Percentiles rank a stretch among this genome's conserved stretches.
Evolutionary conservation across 2,329 filamentous ascomycete species (phyloP).

Genomic region (Alternaria gaisen): DNA sequence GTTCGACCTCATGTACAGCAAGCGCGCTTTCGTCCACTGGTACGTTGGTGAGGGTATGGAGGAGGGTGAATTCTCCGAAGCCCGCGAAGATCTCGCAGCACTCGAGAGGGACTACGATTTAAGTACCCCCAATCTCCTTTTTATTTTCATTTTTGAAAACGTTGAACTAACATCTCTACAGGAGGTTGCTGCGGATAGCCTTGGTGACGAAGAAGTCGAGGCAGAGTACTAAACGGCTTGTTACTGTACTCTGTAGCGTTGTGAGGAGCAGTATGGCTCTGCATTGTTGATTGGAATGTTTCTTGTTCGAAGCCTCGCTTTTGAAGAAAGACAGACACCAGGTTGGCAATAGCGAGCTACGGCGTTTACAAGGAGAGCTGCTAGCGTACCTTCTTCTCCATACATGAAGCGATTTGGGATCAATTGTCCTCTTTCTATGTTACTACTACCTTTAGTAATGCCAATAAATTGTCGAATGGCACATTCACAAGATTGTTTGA

Average conservation of each 20-base stretch:
- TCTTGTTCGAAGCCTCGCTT: slow-evolving; percentile 32
- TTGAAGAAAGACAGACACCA: slow-evolving; percentile 26
- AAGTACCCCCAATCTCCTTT: too few relatives aligned
- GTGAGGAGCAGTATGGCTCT: slow-evolving; percentile 32
- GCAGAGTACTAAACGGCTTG: slow-evolving; percentile 80
- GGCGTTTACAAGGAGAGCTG: slow-evolving; percentile 31
- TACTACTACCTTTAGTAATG: slow-evolving; percentile 41
- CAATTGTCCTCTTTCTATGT: slow-evolving; percentile 38
- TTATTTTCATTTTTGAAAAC: too few relatives aligned
- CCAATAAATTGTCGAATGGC: slow-evolving; percentile 32
- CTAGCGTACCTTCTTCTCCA: slow-evolving; percentile 24
- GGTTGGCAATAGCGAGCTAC: slow-evolving; percentile 29
- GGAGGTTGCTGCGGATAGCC: slow-evolving; percentile 94
- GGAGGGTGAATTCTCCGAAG: slow-evolving; percentile 99
- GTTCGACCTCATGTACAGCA: slow-evolving; percentile 99
- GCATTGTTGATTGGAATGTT: slow-evolving; percentile 40
- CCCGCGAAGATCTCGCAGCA: slow-evolving; percentile 95
- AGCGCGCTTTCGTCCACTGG: slow-evolving; percentile 99
- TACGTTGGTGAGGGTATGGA: slow-evolving; percentile 99
- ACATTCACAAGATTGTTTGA: slow-evolving; percentile 2
- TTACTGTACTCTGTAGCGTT: slow-evolving; percentile 27
- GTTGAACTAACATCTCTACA: too few relatives aligned
- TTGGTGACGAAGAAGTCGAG: slow-evolving; percentile 86
- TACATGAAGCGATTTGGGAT: slow-evolving; percentile 38
- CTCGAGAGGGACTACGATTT: slow-evolving; percentile 97